Evolutionary conservation across 768 basidiomycete genomes (phyloP), one percentile per base, ranked within the genome.

Genomic region (Boletus fagicola): DNA sequence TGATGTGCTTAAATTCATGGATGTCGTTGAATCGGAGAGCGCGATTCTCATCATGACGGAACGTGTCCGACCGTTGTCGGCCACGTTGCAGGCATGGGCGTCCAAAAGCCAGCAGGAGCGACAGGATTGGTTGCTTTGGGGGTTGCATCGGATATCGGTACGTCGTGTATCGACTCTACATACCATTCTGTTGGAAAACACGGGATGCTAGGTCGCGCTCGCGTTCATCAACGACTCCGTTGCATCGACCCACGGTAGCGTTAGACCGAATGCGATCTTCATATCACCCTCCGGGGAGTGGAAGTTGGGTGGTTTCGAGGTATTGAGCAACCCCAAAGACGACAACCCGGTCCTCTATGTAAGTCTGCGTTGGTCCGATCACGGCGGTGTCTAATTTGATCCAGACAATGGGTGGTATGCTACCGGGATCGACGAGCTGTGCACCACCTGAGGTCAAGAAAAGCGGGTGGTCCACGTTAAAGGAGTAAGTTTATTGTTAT

Each of bases 41-140:
- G 82, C 82, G 1, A 82, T 98, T 43, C 88, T 92, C 70, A 90
- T 99, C 65, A 90, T 98, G 80, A 99, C 97, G 1, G 97, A 99
- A 73, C 87, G 92, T 4, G 88, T 98, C 13, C 80, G 83, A 33
- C 92, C 96, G 5, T 75, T 98, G 20, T 77, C 81, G 15, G 68
- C 74, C 9, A 81, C 83, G 1, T 69, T 97, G 49, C 74, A 83
- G 40, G 77, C 83, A 11, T 88, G 87, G 82, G 76, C 81, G 3
- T 77, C 78, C 42, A 87, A 86, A 60, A 78, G 76, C 48, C 73
- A 76, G n/a, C 83, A 81, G 69, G 86, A 84, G 64, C 80, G 77
- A 61, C 90, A 94, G 62, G 93, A 96, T 64, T 97, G 92, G 90
- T 72, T 96, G 22, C 69, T 97, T 5, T 99, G 95, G 95, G 95